Base-by-base conservation (phyloP, 257 asterid genomes). In the Rubia yunnanensis region DNA sequence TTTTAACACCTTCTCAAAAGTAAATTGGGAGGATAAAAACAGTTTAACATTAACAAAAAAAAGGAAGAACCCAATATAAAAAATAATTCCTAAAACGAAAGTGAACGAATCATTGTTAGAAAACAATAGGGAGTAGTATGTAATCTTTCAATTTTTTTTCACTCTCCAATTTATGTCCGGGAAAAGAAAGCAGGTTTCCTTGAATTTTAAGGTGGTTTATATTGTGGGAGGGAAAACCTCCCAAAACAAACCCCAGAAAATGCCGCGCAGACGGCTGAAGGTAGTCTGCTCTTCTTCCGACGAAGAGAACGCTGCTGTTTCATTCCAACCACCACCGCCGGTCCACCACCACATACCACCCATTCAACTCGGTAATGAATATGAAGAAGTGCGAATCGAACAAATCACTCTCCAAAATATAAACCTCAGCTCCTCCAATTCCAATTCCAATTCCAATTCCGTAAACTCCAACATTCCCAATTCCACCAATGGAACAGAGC, bases 201-300 rank as follows among this genome's bases (percentile, higher is more conserved):
- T n/a, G n/a, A n/a, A n/a, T n/a, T n/a, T n/a, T n/a, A n/a, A n/a
- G n/a, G n/a, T n/a, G n/a, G n/a, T n/a, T n/a, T n/a, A n/a, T n/a
- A n/a, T n/a, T n/a, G n/a, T n/a, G n/a, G 60, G 46, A 32, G 70
- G 62, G 70, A 66, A 66, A 66, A 32, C 22, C 28, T 1, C n/a
- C 6, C 17, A 31, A 54, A 23, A 50, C 10, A 53, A 38, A 41
- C 17, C 0, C 17, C n/a, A 17, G 6, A 8, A 26, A 65, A 72
- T 65, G 66, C 56, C 67, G 67, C 76, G 87, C 73, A 79, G 96
- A 74, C 89, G 88, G 63, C 85, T 76, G 78, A 88, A 75, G 7
- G 55, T 83, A 11, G 81, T 85, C 60, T 76, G 76, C 73, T 85
- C 87, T 63, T 84, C 95, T 71, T 82, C 78, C 72, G 95, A 85